Conservation (phyloP, 176 grass and related monocot genomes). For the Lolium rigidum region DNA sequence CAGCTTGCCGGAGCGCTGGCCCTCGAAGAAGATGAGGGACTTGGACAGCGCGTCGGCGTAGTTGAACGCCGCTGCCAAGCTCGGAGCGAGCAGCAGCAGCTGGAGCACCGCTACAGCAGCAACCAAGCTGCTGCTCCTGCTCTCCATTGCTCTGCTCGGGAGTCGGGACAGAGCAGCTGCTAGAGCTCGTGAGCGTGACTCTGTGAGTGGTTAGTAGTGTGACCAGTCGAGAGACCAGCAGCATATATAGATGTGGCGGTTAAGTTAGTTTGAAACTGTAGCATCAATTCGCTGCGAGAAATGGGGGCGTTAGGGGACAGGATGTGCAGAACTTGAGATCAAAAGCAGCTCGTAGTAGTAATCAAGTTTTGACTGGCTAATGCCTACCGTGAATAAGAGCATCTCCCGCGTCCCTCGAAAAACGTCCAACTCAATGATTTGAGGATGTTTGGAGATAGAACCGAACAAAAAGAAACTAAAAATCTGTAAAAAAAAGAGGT, state of each 20-base stretch:
- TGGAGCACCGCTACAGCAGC: not conserved
- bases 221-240: not conserved
- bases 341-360: not conserved
- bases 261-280: conserved; percentile 37
- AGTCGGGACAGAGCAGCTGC: not conserved
- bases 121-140: not conserved
- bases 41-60: conserved; percentile 89
- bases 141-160: conserved; percentile 30
- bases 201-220: not conserved
- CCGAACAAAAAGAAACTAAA: no score
- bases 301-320: no score
- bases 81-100: conserved; percentile 41
- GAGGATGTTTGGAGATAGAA: no score
- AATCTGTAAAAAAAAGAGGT: no score
- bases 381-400: no score
- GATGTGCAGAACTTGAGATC: no score
- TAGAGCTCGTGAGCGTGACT: not conserved
- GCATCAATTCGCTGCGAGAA: conserved; percentile 48
- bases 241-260: conserved; percentile 48
- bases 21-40: conserved; percentile 96
- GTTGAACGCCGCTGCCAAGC: conserved; percentile 53
- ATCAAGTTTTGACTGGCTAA: not conserved
- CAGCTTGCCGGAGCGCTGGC: conserved; percentile 90
- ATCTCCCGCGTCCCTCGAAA: no score
- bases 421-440: no score